Conservation (phyloP, 805 yeast species). For the Ogataea populi-albae region DNA sequence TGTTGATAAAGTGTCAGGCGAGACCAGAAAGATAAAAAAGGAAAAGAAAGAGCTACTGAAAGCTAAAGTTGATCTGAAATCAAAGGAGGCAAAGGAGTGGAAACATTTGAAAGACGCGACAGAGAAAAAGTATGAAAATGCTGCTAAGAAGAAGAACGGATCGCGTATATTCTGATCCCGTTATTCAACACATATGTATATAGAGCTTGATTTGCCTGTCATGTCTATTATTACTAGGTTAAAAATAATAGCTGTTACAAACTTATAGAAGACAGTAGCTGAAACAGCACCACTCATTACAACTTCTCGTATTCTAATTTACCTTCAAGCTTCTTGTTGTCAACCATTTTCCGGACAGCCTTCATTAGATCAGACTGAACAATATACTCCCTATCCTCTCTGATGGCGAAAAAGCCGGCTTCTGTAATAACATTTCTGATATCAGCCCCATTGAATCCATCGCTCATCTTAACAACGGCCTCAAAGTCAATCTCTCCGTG, state of each 20-base stretch:
- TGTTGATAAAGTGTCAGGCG: slow-evolving; percentile 28
- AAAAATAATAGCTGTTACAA: too few relatives aligned
- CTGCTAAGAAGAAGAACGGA: slow-evolving; percentile 21
- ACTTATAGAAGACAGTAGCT: too few relatives aligned
- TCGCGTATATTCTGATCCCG: slow-evolving; percentile 11
- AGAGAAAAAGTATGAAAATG: slow-evolving; percentile 17
- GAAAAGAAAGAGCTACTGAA: slow-evolving; percentile 19
- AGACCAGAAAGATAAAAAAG: slow-evolving; percentile 17
- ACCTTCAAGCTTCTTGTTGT: slow-evolving; percentile 95
- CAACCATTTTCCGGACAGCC: slow-evolving; percentile 97
- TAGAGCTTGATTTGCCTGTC: too few relatives aligned
- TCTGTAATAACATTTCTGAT: slow-evolving; percentile 96
- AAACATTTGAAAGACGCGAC: slow-evolving; percentile 13
- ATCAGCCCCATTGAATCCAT: slow-evolving; percentile 98
- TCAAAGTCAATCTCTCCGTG: slow-evolving; percentile 97
- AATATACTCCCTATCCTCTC: slow-evolving; percentile 96
- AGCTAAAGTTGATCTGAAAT: slow-evolving; percentile 16
- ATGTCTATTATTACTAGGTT: too few relatives aligned
- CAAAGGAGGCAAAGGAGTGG: slow-evolving; percentile 22
- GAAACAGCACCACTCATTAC: too few relatives aligned
- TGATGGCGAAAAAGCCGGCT: slow-evolving; percentile 96
- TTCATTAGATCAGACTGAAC: slow-evolving; percentile 93
- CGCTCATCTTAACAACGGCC: slow-evolving; percentile 97
- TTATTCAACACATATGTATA: too few relatives aligned
- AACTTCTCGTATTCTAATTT: slow-evolving; percentile 92